A percentile compares a stretch with the other conserved stretches of the same genome.
phyloP scores from a whole-genome alignment of 768 basidiomycete species.

The Rhodocollybia butyracea region DNA sequence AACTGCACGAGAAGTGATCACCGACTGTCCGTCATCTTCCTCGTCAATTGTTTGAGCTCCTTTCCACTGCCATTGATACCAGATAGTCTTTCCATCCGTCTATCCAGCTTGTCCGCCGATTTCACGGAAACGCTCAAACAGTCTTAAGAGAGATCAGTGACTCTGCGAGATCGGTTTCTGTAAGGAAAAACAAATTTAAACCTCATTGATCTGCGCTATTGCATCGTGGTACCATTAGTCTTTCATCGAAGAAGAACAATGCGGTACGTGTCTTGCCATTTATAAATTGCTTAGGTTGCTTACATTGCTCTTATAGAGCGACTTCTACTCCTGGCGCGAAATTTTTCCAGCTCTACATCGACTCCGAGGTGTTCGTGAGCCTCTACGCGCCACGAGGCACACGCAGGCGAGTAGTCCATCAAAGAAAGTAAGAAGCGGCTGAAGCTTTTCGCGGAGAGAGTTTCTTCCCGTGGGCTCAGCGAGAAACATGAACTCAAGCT shows the following conservation, averaged over 20 bases:
- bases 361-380: constrained; percentile 82
- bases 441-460: constrained; percentile 56
- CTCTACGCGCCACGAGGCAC: constrained; percentile 56
- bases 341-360: constrained; percentile 86
- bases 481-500: constrained; percentile 53
- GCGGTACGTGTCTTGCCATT: too few species aligned
- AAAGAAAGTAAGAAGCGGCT: constrained; percentile 71
- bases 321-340: constrained; percentile 87
- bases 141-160: constrained; percentile 37
- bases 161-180: constrained; percentile 40
- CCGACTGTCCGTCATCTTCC: too few species aligned
- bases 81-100: constrained; percentile 46
- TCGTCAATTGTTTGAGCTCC: constrained; percentile 82
- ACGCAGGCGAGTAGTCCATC: constrained; percentile 62
- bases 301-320: constrained; percentile 41
- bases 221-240: constrained; percentile 32
- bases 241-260: constrained; percentile 20
- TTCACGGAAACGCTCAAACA: constrained; percentile 41
- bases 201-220: constrained; percentile 45
- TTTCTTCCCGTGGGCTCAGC: constrained; percentile 53
- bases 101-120: constrained; percentile 45
- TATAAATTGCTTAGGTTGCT: too few species aligned
- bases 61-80: constrained; percentile 60
- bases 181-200: constrained; percentile 34
- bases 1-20: constrained; percentile 47